Evolutionary conservation across 2,329 filamentous ascomycete genomes (phyloP).

Genomic region (Alternaria sp.): DNA sequence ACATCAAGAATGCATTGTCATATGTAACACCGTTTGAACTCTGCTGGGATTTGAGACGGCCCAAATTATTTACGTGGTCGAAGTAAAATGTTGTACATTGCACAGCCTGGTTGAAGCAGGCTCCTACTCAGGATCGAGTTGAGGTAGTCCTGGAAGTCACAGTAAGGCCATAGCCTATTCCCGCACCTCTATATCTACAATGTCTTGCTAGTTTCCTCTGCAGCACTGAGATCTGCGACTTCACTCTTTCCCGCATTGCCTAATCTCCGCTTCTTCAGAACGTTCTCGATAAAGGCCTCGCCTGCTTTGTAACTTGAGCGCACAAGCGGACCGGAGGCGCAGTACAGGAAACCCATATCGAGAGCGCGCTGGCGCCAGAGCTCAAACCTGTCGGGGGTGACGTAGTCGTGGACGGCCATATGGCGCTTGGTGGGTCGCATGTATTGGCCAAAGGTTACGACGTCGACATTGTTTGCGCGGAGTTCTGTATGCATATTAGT

Average conservation of each 20-base stretch:
- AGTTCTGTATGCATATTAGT: constrained; percentile 64
- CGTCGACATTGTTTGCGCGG: constrained; percentile 81
- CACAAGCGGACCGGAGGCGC: constrained; percentile 90
- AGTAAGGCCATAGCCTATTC: not conserved
- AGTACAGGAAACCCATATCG: constrained; percentile 96
- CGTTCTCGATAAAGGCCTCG: constrained; percentile 98
- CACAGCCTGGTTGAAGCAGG: constrained; percentile 12
- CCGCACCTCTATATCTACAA: not conserved
- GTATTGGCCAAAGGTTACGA: constrained; percentile 99
- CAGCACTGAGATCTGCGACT: constrained; percentile 19
- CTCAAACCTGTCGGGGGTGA: constrained; percentile 91
- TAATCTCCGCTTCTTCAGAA: constrained; percentile 74
- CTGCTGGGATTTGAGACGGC: not conserved
- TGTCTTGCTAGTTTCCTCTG: constrained; percentile 8
- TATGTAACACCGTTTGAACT: not conserved
- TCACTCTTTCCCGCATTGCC: constrained; percentile 20
- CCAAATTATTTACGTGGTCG: not conserved
- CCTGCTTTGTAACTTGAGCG: constrained; percentile 97
- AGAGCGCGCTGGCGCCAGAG: constrained; percentile 88
- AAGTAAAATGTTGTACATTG: not conserved
- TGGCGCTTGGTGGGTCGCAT: constrained; percentile 99
- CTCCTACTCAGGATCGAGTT: not conserved
- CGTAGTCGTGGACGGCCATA: constrained; percentile 95
- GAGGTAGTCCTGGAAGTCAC: not conserved
- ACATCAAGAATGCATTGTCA: not conserved